These are phyloP conservation scores for Aechmea fasciata DNA, from an alignment of 176 grass and related monocot species.

Conservation along the genomic window DNA sequence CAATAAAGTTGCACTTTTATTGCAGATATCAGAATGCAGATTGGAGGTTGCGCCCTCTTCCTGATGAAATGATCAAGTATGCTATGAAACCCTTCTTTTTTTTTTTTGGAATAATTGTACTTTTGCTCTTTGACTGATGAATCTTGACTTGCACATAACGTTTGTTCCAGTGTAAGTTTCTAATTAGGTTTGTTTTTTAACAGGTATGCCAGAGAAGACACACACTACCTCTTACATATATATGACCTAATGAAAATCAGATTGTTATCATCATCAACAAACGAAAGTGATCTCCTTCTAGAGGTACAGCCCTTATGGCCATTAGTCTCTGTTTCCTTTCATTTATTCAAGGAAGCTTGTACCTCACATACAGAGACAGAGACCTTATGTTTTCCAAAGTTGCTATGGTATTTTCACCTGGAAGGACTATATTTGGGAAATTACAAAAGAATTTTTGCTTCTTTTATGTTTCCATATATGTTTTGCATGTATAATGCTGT, in stretches of 20 bases:
- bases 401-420: too few relatives aligned
- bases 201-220: constrained; percentile 99
- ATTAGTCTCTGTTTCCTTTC: not conserved
- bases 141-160: not conserved
- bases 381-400: too few relatives aligned
- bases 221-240: constrained; percentile 88
- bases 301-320: constrained; percentile 41
- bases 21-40: constrained; percentile 97
- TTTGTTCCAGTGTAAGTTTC: not conserved
- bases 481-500: not conserved
- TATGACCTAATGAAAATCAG: constrained; percentile 83
- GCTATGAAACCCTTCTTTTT: constrained; percentile 6
- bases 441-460: too few relatives aligned
- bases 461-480: not conserved
- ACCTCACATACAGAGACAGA: not conserved
- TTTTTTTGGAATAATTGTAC: too few relatives aligned
- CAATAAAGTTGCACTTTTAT: constrained; percentile 6
- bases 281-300: constrained; percentile 68
- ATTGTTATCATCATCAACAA: constrained; percentile 43
- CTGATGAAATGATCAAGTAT: constrained; percentile 94
- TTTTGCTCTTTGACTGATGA: not conserved
- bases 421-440: too few relatives aligned
- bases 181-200: constrained; percentile 17
- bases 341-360: not conserved
- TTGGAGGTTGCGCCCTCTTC: constrained; percentile 84